Percentiles rank a stretch among this genome's conserved stretches.
These are phyloP conservation scores for Fraxinus sp. DNA, from an alignment of 305 asterid genomes.

Conservation along the genomic window DNA sequence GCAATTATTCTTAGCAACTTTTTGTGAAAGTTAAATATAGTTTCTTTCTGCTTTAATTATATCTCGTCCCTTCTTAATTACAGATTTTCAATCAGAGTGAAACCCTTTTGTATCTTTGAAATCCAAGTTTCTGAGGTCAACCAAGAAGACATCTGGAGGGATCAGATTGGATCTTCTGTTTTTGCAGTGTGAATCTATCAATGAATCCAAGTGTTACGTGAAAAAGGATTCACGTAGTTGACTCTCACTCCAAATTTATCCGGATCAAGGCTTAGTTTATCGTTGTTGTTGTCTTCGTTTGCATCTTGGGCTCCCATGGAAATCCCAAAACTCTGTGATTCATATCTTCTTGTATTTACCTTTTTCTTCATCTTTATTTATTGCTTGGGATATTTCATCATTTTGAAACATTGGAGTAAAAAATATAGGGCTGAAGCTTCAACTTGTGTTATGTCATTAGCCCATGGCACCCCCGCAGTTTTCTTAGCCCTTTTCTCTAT, in stretches of 20 bases:
- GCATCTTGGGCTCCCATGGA: constrained; percentile 33
- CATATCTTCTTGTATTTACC: constrained; percentile 40
- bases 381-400: constrained; percentile 37
- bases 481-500: constrained; percentile 49
- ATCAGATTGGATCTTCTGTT: neutral
- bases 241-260: neutral
- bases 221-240: neutral
- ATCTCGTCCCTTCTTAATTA: neutral
- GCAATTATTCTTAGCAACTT: neutral
- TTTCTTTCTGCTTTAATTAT: constrained; percentile 1
- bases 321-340: constrained; percentile 28
- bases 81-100: neutral
- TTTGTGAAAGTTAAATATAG: neutral
- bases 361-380: constrained; percentile 46
- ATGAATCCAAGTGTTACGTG: neutral
- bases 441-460: constrained; percentile 63
- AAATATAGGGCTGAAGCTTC: constrained; percentile 54
- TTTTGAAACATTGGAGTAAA: constrained; percentile 54
- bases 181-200: neutral
- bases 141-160: neutral
- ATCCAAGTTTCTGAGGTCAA: neutral
- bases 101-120: neutral
- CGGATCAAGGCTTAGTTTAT: neutral
- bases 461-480: constrained; percentile 60
- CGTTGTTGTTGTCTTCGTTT: neutral